These are phyloP conservation scores for Hapsidospora chrysogenum DNA, from an alignment of 495 filamentous ascomycete species.

Conservation along the genomic window DNA sequence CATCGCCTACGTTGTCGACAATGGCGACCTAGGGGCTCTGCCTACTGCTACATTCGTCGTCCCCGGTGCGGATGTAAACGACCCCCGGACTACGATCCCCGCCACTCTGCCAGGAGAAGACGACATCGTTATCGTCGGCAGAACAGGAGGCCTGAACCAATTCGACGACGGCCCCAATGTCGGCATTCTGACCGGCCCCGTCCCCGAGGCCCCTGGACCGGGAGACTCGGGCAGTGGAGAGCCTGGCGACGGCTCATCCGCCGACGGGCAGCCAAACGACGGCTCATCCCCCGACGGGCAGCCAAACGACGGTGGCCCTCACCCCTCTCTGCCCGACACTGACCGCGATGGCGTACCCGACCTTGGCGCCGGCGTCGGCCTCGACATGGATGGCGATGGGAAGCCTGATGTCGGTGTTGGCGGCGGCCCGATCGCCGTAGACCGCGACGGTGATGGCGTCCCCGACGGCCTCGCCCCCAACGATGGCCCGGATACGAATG, in stretches of 20 bases:
- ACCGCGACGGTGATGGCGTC: neutral
- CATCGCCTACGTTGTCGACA: neutral
- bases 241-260: too few relatives aligned
- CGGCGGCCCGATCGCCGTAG: neutral
- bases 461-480: neutral
- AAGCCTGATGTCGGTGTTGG: neutral
- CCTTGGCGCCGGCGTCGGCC: neutral
- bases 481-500: neutral
- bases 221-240: too few relatives aligned
- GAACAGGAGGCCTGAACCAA: neutral
- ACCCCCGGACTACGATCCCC: neutral
- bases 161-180: neutral
- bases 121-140: neutral
- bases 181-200: neutral
- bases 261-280: too few relatives aligned
- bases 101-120: neutral
- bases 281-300: too few relatives aligned
- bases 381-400: slow-evolving; percentile 1
- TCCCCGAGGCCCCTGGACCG: neutral
- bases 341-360: slow-evolving; percentile 1
- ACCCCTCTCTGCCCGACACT: neutral
- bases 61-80: neutral
- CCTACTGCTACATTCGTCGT: neutral
- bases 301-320: neutral
- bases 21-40: neutral